Conservation (phyloP, 2,329 filamentous ascomycete species). For the Penicillium capsulatum region DNA sequence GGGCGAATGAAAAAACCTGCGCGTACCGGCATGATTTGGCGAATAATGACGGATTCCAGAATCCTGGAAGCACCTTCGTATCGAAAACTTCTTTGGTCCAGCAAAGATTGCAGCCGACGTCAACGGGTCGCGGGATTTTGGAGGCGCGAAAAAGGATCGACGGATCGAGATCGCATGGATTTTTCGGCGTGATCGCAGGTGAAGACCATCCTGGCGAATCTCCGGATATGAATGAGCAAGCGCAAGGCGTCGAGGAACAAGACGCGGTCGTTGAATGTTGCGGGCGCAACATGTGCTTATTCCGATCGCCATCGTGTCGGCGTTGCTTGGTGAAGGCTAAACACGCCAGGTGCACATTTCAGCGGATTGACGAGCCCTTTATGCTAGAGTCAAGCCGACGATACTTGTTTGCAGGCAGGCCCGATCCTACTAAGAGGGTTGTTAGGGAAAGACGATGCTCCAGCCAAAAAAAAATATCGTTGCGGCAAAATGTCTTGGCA, state of each 20-base stretch:
- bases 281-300: constrained; percentile 8
- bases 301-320: constrained; percentile 12
- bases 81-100: background rate
- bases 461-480: no score
- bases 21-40: no score
- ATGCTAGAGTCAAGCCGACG: no score
- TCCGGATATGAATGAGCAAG: background rate
- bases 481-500: constrained; percentile 1
- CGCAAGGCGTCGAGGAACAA: background rate
- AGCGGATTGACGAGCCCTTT: background rate
- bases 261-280: constrained; percentile 1
- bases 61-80: background rate
- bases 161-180: constrained; percentile 2
- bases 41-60: no score
- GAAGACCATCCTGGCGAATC: background rate
- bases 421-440: no score
- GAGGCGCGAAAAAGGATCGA: background rate
- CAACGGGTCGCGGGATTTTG: background rate
- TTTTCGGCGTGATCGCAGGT: constrained; percentile 2
- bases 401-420: no score
- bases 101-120: background rate
- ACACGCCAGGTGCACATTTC: constrained; percentile 1
- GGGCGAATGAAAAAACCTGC: no score
- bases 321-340: background rate
- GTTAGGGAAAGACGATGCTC: no score